phyloP scores from a whole-genome alignment of 768 basidiomycete species.

The Psilocybe tampanensis region DNA sequence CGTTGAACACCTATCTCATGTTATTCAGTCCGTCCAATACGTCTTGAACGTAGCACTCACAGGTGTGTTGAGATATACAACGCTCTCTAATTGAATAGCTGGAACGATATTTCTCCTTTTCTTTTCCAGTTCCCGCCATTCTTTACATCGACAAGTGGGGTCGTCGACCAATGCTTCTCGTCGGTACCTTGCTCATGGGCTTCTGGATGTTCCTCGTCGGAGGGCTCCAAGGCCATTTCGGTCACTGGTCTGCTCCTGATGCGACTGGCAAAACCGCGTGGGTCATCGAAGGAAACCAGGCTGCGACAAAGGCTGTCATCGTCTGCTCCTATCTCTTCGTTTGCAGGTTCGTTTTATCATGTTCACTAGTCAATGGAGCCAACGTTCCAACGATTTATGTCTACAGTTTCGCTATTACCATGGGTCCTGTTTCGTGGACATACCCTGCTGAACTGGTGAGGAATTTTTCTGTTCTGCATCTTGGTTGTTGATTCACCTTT shows the following conservation, averaged over 20 bases:
- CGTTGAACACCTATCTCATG: not conserved
- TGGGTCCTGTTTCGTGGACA: constrained; percentile 78
- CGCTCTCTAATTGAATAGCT: constrained; percentile 41
- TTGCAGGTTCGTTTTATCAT: constrained; percentile 39
- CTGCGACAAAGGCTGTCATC: constrained; percentile 70
- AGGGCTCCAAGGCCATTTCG: constrained; percentile 69
- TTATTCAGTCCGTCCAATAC: constrained; percentile 63
- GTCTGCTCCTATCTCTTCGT: constrained; percentile 80
- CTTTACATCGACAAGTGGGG: constrained; percentile 80
- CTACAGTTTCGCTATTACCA: constrained; percentile 62
- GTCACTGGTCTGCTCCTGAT: constrained; percentile 58
- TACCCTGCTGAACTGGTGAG: constrained; percentile 68
- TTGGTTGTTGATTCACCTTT: not conserved
- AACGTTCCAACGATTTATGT: not conserved
- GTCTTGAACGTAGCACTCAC: constrained; percentile 52
- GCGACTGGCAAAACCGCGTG: constrained; percentile 30
- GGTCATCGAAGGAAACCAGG: constrained; percentile 59
- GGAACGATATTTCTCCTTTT: constrained; percentile 14
- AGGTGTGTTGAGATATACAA: constrained; percentile 17
- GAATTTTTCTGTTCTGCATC: too few species aligned
- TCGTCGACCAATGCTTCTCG: constrained; percentile 73
- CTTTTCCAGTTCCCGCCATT: constrained; percentile 47
- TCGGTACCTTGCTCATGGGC: constrained; percentile 68
- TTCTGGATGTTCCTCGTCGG: constrained; percentile 81
- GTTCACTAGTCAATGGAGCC: not conserved